These are phyloP conservation scores for Cardamine occulta DNA, from an alignment of 345 rosid genomes.

Conservation along the genomic window DNA sequence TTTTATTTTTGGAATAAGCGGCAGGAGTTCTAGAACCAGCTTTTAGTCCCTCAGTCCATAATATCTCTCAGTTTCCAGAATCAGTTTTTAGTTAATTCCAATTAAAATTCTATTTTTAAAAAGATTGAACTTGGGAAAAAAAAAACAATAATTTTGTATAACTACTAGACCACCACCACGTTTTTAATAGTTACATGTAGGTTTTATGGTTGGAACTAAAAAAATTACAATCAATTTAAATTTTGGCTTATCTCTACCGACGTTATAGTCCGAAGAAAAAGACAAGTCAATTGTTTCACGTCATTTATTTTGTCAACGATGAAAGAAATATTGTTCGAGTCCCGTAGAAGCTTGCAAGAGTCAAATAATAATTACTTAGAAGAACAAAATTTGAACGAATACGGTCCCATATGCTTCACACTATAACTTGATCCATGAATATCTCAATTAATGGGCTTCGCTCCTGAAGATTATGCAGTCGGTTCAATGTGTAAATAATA, in stretches of 20 bases:
- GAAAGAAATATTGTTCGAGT: slow-evolving; percentile 1
- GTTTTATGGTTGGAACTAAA: neutral
- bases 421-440: neutral
- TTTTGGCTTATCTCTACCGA: slow-evolving; percentile 25
- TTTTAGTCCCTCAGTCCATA: no score
- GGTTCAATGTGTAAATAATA: neutral
- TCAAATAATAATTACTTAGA: slow-evolving; percentile 12
- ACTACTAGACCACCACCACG: no score
- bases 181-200: neutral
- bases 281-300: slow-evolving; percentile 20
- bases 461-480: neutral
- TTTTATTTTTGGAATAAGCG: no score
- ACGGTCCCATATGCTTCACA: slow-evolving; percentile 7
- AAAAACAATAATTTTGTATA: no score
- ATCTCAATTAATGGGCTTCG: neutral
- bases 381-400: neutral
- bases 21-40: no score
- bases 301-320: slow-evolving; percentile 21
- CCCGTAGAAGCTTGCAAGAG: slow-evolving; percentile 12
- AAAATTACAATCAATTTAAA: neutral
- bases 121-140: no score
- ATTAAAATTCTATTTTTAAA: no score
- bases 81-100: no score
- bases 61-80: no score
- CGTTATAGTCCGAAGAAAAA: neutral